Base-by-base conservation (phyloP, 2,329 filamentous ascomycete species). In the Scleromitrula shiraiana region DNA sequence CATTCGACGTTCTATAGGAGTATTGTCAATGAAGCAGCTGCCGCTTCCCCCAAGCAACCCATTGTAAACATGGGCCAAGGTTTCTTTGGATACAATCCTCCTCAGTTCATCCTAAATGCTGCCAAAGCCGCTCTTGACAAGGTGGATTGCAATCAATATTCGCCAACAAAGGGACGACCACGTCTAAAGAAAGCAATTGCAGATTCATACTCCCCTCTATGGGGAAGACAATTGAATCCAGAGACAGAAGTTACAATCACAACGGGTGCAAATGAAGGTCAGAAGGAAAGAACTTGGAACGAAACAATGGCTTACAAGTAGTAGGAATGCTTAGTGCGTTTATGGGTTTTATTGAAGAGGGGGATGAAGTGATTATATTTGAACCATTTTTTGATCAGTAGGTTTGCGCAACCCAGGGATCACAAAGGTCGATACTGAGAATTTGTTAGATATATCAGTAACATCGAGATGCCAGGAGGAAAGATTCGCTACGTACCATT, bases 131-230 rank as follows among this genome's bases (percentile, higher is more conserved):
- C 91, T 32, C 77, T 98, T 43, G 84, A 95, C 63, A 78, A 81
- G 43, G 91, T 98, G 19, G 93, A 97, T 57, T 96, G 91, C 76
- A 98, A 98, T 68, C 93, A 98, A 73, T 98, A 98, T 75, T 91
- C 89, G 19, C 93, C 90, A 2, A 96, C 93, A 17, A 93, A 89
- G 75, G 93, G 93, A 52, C 82, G 91, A 6, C 91, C 93, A 35
- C 79, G 91, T 47, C 75, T 98, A 62, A 91, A 84, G 75, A 88
- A 97, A 72, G 93, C 93, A 43, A 83, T 98, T 61, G 87, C 93
- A 2, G 82, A 95, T 60, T 86, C 93, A 19, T 98, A 98, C 70
- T 85, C 88, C 12, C 88, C 89, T 1, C 83, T 84, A 66, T 97
- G 94, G 73, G 88, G 88, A 29, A 80, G 86, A 46, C 73, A 77